Percentiles rank a stretch among this genome's conserved stretches.
Evolutionary conservation across 768 basidiomycete genomes (phyloP).

Genomic region (Vishniacozyma victoriae): DNA sequence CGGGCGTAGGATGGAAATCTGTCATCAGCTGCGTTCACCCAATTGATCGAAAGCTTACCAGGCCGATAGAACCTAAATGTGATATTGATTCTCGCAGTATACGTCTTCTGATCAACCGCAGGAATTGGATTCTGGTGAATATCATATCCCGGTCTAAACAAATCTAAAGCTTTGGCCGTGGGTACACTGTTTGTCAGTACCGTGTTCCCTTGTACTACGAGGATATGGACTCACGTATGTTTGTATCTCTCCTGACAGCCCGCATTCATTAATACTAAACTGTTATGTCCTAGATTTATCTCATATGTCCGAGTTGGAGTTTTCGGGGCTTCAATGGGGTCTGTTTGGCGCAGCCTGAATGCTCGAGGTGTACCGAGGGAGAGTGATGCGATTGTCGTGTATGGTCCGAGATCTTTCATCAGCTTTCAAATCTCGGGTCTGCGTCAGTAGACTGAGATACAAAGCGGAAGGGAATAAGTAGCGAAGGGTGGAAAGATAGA

Average conservation of each 20-base stretch:
- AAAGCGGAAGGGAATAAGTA: too few species aligned
- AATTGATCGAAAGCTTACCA: not conserved
- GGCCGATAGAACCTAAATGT: conserved; percentile 37
- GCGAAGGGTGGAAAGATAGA: too few species aligned
- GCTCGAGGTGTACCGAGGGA: conserved; percentile 45
- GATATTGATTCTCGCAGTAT: conserved; percentile 43
- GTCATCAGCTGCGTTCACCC: conserved; percentile 3
- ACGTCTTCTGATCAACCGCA: conserved; percentile 22
- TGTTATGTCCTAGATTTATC: conserved; percentile 43
- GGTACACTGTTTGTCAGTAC: conserved; percentile 31
- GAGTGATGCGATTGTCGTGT: conserved; percentile 45
- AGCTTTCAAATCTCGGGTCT: not conserved
- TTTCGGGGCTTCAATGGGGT: conserved; percentile 23
- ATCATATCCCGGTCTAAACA: conserved; percentile 39
- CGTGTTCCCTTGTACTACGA: not conserved
- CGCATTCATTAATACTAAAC: conserved; percentile 43
- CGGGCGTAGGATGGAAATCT: conserved; percentile 42
- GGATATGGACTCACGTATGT: conserved; percentile 34
- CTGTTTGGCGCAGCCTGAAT: conserved; percentile 41
- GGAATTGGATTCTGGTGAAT: conserved; percentile 18
- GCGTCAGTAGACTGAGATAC: too few species aligned
- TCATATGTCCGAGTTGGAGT: conserved; percentile 42
- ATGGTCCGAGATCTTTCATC: conserved; percentile 46
- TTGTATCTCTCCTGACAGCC: conserved; percentile 47
- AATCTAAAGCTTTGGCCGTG: conserved; percentile 38